Conservation (phyloP, 2,329 filamentous ascomycete genomes). For the Colletotrichum brevisporum region DNA sequence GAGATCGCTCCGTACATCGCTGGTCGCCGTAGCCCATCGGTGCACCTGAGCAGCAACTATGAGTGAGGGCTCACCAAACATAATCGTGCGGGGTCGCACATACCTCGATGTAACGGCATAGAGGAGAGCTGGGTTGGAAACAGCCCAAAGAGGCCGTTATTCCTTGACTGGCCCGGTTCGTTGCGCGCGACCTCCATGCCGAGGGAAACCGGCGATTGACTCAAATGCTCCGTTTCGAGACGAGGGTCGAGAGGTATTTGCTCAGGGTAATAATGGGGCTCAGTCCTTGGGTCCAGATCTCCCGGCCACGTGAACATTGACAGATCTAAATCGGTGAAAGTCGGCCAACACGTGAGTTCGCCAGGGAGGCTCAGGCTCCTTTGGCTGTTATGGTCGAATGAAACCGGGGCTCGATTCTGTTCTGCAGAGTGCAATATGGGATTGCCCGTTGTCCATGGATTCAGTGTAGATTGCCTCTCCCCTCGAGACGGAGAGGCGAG, state of each 20-base stretch:
- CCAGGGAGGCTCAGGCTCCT: conserved; percentile 17
- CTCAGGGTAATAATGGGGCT: not conserved
- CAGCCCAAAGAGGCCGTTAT: not conserved
- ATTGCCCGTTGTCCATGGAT: conserved; percentile 10
- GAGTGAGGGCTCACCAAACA: not conserved
- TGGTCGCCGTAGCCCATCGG: not conserved
- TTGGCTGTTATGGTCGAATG: conserved; percentile 12
- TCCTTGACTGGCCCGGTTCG: not conserved
- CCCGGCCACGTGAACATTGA: conserved; percentile 11
- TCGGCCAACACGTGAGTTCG: not conserved
- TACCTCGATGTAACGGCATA: not conserved
- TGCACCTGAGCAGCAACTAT: not conserved
- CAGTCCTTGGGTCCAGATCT: not conserved
- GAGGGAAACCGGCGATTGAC: not conserved
- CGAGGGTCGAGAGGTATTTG: conserved; percentile 6
- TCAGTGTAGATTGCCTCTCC: conserved; percentile 16
- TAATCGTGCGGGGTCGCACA: not conserved
- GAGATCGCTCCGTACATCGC: not conserved
- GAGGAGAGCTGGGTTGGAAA: not conserved
- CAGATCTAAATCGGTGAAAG: not conserved
- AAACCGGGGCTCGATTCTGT: not conserved
- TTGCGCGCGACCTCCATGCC: not conserved
- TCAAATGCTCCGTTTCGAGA: not conserved
- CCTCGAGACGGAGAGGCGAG: conserved; percentile 4
- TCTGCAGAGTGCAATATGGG: not conserved